phyloP scores from a whole-genome alignment of 2,329 filamentous ascomycete genomes.

The Beauveria bassiana region DNA sequence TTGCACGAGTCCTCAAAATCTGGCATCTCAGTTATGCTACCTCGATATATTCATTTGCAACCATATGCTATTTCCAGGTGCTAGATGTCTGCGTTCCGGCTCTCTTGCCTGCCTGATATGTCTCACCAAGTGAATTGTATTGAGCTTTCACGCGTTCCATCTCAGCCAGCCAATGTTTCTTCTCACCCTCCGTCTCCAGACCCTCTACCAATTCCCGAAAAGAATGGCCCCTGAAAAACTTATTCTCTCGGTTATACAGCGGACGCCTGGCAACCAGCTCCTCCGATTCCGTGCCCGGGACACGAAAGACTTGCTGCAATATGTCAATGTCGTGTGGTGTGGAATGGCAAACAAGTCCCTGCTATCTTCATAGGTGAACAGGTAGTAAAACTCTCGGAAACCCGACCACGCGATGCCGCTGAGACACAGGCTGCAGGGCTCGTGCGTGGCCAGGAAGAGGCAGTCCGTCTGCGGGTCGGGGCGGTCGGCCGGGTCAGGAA shows the following conservation, averaged over 20 bases:
- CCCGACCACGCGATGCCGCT: conserved; percentile 52
- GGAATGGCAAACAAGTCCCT: conserved; percentile 48
- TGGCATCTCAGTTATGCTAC: too few relatives aligned
- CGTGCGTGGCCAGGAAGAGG: conserved; percentile 51
- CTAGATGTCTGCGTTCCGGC: conserved; percentile 36
- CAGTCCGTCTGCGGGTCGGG: conserved; percentile 37
- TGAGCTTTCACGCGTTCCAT: conserved; percentile 40
- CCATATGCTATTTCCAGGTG: conserved; percentile 34
- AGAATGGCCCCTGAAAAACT: conserved; percentile 43
- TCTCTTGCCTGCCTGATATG: conserved; percentile 41
- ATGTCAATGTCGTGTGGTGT: conserved; percentile 51
- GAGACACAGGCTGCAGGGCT: conserved; percentile 51
- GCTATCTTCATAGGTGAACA: conserved; percentile 53
- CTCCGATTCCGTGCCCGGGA: conserved; percentile 32
- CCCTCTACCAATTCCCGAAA: conserved; percentile 32
- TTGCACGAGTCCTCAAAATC: too few relatives aligned
- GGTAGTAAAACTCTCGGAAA: conserved; percentile 48
- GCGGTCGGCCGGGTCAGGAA: conserved; percentile 27
- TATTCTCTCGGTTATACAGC: conserved; percentile 48
- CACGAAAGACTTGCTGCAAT: conserved; percentile 46
- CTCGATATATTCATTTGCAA: too few relatives aligned
- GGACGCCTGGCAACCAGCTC: conserved; percentile 30
- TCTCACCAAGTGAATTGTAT: conserved; percentile 38
- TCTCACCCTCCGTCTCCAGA: conserved; percentile 28
- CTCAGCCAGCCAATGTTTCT: conserved; percentile 28